Base-by-base conservation (phyloP, 352 stramenopile genomes). In the Phytopythium helicoides region DNA sequence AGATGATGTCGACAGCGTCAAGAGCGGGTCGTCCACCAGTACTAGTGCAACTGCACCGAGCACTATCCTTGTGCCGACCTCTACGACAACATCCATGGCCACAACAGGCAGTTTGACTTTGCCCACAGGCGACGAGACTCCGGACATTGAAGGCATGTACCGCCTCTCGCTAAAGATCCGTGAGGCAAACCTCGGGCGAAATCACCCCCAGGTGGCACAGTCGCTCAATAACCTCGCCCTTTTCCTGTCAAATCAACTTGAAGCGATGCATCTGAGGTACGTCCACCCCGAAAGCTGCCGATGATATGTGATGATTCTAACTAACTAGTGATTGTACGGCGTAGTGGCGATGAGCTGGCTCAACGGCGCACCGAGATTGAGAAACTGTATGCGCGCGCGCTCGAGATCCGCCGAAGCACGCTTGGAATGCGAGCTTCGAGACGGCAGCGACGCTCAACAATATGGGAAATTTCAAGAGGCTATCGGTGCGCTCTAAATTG, bases 381-480 rank as follows among this genome's bases (percentile, higher is more conserved):
- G 12, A 59, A 74, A 47, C 31, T 91, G 3, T 93, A 89, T 42
- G 65, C 81, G 1, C 78, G 74, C 19, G 83, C 83, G 14, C 47
- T 91, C 15, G 65, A 60, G 22, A 93, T 93, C 57, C 80, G 83
- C 37, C 68, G 81, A 5, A 88, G 62, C 11, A 87, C 66, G 10
- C 66, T 93, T 26, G 82, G 82, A 0, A 88, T 26, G 76, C 81
- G 35, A 93, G 77, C 58, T 83, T 89, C 15, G 83, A 93, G 54
- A 91, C 80, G 1, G 83, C 83, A 6, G 75, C 83, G 6, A 93
- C 80, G 12, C 52, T 93, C 6, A 93, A 87, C 61, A 93, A 93
- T 46, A 86, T 93, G 23, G 83, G 83, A 33, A 93, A 87, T 58
- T 89, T 87, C 66, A 91, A 91, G 58, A 76, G 80, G 23, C 59